phyloP scores from a whole-genome alignment of 768 basidiomycete genomes.

The Trametes maxima region DNA sequence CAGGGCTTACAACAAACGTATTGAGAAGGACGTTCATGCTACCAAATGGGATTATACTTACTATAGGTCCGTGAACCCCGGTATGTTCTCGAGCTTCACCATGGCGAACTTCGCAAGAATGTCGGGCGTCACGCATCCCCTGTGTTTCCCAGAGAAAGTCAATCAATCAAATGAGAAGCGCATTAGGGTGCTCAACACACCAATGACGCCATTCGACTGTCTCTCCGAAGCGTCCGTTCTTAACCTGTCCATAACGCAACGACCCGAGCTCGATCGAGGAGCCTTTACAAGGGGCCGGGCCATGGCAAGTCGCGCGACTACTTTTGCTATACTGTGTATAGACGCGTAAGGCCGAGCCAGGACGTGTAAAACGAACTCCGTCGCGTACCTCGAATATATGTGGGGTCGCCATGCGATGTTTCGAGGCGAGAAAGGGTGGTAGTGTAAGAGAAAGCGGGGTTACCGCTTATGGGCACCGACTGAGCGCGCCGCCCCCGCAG shows the following conservation, averaged over 20 bases:
- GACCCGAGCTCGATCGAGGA: conserved; percentile 53
- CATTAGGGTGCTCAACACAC: conserved; percentile 40
- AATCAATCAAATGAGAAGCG: conserved; percentile 6
- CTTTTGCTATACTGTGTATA: conserved; percentile 68
- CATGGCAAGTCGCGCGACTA: conserved; percentile 68
- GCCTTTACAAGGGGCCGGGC: conserved; percentile 59
- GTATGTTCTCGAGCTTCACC: conserved; percentile 43
- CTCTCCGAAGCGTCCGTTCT: conserved; percentile 52
- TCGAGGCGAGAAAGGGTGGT: background rate
- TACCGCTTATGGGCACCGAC: conserved; percentile 16
- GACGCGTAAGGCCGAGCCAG: background rate
- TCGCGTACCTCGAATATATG: conserved; percentile 33
- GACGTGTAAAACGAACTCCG: background rate
- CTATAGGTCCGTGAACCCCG: conserved; percentile 57
- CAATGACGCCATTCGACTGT: conserved; percentile 79
- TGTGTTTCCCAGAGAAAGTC: conserved; percentile 28
- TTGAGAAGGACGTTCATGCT: background rate
- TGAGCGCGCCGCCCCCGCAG: conserved; percentile 14
- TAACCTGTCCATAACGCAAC: conserved; percentile 65
- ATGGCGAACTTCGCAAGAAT: conserved; percentile 55
- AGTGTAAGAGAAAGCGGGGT: conserved; percentile 10
- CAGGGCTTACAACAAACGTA: conserved; percentile 40
- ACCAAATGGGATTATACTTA: conserved; percentile 33
- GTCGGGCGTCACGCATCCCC: conserved; percentile 71
- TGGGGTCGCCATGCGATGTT: conserved; percentile 24